A percentile compares a stretch with the other conserved stretches of the same genome.
phyloP scores from a whole-genome alignment of 2,329 filamentous ascomycete species.

The Claviceps maximensis region DNA sequence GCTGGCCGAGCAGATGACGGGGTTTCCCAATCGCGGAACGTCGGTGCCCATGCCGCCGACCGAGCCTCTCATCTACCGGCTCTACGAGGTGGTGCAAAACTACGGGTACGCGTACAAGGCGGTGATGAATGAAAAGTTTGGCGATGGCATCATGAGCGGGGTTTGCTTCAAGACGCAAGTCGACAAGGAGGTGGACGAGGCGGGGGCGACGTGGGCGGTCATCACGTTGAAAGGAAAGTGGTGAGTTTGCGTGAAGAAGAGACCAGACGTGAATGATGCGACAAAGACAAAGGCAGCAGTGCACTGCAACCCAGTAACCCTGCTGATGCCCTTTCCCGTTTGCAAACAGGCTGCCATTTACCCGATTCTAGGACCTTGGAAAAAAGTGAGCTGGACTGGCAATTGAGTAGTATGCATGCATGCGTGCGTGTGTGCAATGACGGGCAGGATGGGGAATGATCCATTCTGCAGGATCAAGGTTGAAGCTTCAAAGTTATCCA shows the following conservation, averaged over 20 bases:
- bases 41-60: conserved; percentile 29
- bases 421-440: too few relatives aligned
- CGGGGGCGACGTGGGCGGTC: conserved; percentile 69
- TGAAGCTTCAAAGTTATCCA: too few relatives aligned
- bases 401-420: too few relatives aligned
- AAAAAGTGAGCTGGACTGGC: too few relatives aligned
- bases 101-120: conserved; percentile 96
- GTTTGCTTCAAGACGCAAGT: conserved; percentile 85
- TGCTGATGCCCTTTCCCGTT: too few relatives aligned
- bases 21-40: conserved; percentile 69
- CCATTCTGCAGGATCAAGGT: too few relatives aligned
- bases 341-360: conserved; percentile 18
- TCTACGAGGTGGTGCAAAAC: conserved; percentile 94
- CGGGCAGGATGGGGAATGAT: too few relatives aligned
- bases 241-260: conserved; percentile 32
- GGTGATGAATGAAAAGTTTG: conserved; percentile 88
- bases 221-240: conserved; percentile 78
- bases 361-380: conserved; percentile 14
- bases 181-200: conserved; percentile 82
- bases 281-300: not conserved
- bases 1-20: conserved; percentile 50
- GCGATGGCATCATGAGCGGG: conserved; percentile 92
- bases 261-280: not conserved
- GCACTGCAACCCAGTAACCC: too few relatives aligned
- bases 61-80: conserved; percentile 55